These are phyloP conservation scores for Leishmania tropica DNA, from an alignment of 208 protist genomes.

Conservation along the genomic window DNA sequence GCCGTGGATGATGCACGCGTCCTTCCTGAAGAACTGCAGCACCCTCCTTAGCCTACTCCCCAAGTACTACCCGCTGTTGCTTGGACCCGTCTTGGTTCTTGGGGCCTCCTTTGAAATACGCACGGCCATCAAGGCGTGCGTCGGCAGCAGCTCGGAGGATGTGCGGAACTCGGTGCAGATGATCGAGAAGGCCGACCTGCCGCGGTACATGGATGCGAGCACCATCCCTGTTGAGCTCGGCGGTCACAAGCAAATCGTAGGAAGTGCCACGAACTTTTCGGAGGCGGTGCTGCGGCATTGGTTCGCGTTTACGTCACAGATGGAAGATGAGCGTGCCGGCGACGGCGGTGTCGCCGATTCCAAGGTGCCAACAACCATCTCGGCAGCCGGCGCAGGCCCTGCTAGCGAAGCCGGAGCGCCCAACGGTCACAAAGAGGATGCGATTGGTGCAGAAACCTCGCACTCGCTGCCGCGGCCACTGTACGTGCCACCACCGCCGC, in stretches of 20 bases:
- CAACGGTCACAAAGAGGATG: neutral
- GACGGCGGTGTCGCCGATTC: constrained; percentile 1
- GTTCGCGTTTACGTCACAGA: constrained; percentile 60
- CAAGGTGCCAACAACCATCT: neutral
- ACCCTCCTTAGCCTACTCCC: constrained; percentile 46
- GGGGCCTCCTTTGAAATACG: constrained; percentile 52
- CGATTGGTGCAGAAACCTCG: constrained; percentile 4
- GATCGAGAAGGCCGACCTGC: constrained; percentile 49
- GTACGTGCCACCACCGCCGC: constrained; percentile 39
- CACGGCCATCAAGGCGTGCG: constrained; percentile 48
- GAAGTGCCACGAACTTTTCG: constrained; percentile 42
- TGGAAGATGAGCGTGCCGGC: constrained; percentile 36
- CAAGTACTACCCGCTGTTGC: constrained; percentile 80
- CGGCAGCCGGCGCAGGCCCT: neutral
- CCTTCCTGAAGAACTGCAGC: constrained; percentile 41
- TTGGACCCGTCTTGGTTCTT: constrained; percentile 61
- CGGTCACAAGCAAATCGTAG: constrained; percentile 33
- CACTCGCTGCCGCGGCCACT: constrained; percentile 36
- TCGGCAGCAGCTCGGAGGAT: constrained; percentile 35
- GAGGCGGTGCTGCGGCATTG: constrained; percentile 79
- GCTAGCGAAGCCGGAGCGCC: neutral
- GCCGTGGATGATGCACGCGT: constrained; percentile 36
- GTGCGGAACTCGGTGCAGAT: constrained; percentile 53
- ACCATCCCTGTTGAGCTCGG: constrained; percentile 55
- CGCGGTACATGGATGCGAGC: constrained; percentile 45